Conservation (phyloP, 1,284 basidiomycete species). For the Neotropicomus parvogracilis region DNA sequence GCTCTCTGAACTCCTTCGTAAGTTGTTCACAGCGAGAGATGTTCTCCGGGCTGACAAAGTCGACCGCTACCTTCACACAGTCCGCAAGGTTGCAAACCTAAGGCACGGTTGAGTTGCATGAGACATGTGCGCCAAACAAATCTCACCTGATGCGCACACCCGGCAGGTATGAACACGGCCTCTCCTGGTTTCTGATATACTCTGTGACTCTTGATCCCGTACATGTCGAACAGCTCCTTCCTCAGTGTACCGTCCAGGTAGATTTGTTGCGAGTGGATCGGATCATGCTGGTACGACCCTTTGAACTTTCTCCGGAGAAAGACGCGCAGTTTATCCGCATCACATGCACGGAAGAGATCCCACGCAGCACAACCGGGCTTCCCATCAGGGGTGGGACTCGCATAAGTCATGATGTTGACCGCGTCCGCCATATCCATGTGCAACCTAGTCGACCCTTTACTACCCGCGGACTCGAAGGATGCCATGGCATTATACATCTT, state of each 20-base stretch:
- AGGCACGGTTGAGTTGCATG: background rate
- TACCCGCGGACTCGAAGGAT: conserved; percentile 56
- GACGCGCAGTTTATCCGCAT: conserved; percentile 71
- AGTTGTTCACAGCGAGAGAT: conserved; percentile 80
- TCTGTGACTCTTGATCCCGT: conserved; percentile 74
- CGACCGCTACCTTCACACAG: conserved; percentile 94
- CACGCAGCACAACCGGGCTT: conserved; percentile 81
- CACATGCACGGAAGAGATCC: conserved; percentile 86
- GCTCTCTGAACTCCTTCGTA: conserved; percentile 83
- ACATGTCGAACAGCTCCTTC: conserved; percentile 62
- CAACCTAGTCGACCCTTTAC: conserved; percentile 79
- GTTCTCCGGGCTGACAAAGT: conserved; percentile 94
- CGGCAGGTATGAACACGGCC: conserved; percentile 93
- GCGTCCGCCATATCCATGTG: conserved; percentile 98
- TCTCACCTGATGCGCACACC: conserved; percentile 89
- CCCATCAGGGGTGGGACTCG: conserved; percentile 59
- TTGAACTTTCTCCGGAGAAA: conserved; percentile 67
- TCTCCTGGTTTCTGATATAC: conserved; percentile 91
- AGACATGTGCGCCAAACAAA: background rate
- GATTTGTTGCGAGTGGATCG: conserved; percentile 87
- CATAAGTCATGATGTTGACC: conserved; percentile 86
- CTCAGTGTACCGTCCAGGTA: conserved; percentile 76
- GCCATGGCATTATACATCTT: conserved; percentile 82
- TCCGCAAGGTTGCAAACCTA: conserved; percentile 84
- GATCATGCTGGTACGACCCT: conserved; percentile 60